Base-by-base conservation (phyloP, 2,329 filamentous ascomycete genomes). In the Colletotrichum horii region DNA sequence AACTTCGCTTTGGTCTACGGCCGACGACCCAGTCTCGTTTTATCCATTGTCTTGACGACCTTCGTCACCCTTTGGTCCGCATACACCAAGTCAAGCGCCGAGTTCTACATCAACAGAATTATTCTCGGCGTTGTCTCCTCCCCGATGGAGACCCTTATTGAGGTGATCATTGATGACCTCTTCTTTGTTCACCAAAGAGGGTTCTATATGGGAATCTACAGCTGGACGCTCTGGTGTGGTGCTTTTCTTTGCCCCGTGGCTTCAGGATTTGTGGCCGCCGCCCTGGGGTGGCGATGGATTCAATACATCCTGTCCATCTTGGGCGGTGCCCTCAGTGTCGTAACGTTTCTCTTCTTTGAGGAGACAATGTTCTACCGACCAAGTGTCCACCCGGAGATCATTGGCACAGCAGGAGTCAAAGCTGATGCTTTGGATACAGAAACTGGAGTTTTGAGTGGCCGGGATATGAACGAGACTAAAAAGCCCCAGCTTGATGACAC, bases 231-330 rank as follows among this genome's bases (percentile, higher is more conserved):
- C 3, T 80, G 78, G 79, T 78, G 78, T 8, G 78, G 77, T 8
- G 79, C 79, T 3, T 79, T 80, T 22, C 77, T 80, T 4, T 77
- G 78, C 3, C 79, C 79, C 0, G 79, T 80, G 1, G 77, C 79
- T 28, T 77, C 79, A 8, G 79, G 78, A 3, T 80, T 77, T 16
- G 61, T 80, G 14, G 79, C 79, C 0, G 69, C 78, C 24, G 65
- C 71, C 0, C 65, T 80, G 2, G 80, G 80, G 2, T 80, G 79
- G 79, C 76, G 77, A 22, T 81, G 80, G 80, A 80, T 79, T 19
- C 61, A 78, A 65, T 80, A 80, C 56, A 78, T 80, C 22, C 60
- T 79, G 19, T 62, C 79, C 1, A 74, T 78, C 6, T 76, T 80
- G 1, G 77, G 78, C 28, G 74, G 66, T 4, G 72, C 24, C 0